Percentiles rank a stretch among this genome's conserved stretches.
These are phyloP conservation scores for Candolleomyces aberdarensis DNA, from an alignment of 768 basidiomycete genomes.

Conservation along the genomic window DNA sequence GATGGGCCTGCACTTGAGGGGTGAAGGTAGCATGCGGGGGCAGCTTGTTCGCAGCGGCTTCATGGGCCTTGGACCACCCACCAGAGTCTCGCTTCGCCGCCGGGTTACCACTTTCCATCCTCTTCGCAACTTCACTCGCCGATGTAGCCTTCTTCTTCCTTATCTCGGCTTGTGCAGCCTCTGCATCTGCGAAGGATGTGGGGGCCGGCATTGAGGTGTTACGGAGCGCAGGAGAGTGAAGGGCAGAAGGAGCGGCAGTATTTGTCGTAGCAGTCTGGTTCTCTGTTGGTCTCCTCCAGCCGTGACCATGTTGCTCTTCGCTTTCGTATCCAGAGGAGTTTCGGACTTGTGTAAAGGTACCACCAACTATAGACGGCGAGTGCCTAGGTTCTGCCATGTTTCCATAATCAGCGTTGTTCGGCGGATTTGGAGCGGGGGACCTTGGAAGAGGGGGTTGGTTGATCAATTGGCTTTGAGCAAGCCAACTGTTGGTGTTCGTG, in stretches of 20 bases:
- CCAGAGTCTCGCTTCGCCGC: conserved; percentile 3
- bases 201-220: conserved; percentile 11
- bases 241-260: conserved; percentile 21
- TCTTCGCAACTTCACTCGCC: conserved; percentile 28
- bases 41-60: neutral
- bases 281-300: neutral
- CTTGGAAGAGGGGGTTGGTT: conserved; percentile 14
- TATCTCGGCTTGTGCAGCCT: conserved; percentile 16
- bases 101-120: conserved; percentile 17
- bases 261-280: conserved; percentile 20
- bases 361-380: conserved; percentile 17
- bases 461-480: neutral
- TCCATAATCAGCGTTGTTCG: conserved; percentile 13
- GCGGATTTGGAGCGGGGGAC: conserved; percentile 6
- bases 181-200: conserved; percentile 18
- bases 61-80: conserved; percentile 4
- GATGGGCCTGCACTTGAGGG: neutral
- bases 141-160: conserved; percentile 18
- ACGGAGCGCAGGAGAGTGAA: neutral
- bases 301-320: conserved; percentile 12
- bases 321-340: conserved; percentile 16
- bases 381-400: conserved; percentile 19
- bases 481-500: neutral
- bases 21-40: neutral
- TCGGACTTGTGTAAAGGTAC: conserved; percentile 16